phyloP scores from a whole-genome alignment of 306 rosid species.

The Vicia villosa region DNA sequence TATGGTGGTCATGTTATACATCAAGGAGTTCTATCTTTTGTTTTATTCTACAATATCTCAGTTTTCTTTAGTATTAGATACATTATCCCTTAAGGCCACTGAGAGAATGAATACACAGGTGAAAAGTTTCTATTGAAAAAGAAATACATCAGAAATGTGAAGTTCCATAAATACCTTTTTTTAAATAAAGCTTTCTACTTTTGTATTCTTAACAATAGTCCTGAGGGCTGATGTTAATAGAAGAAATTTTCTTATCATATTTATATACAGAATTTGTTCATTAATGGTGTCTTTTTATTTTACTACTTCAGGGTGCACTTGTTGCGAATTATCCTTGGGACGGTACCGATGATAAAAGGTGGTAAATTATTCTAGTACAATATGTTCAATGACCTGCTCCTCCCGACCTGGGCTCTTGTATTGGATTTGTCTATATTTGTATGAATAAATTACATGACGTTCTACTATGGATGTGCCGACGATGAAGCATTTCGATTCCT shows the following conservation, averaged over 20 bases:
- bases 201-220: too few relatives aligned
- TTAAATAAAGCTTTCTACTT: too few relatives aligned
- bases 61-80: constrained; percentile 18
- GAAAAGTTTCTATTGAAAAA: not conserved
- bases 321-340: constrained; percentile 99
- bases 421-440: constrained; percentile 31
- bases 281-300: too few relatives aligned
- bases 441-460: too few relatives aligned
- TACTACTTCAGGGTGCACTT: too few relatives aligned
- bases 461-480: too few relatives aligned
- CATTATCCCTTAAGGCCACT: too few relatives aligned
- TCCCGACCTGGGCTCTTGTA: constrained; percentile 13
- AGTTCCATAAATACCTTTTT: not conserved
- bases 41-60: constrained; percentile 10
- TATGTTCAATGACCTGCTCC: constrained; percentile 9
- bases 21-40: constrained; percentile 28
- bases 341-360: constrained; percentile 82
- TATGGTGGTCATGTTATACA: constrained; percentile 22
- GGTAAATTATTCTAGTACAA: constrained; percentile 17
- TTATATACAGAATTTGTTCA: too few relatives aligned
- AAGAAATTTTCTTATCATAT: too few relatives aligned
- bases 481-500: too few relatives aligned
- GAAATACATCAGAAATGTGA: not conserved
- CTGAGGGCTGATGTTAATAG: not conserved
- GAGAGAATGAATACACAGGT: too few relatives aligned